A percentile compares a stretch with the other conserved stretches of the same genome.
Evolutionary conservation across 805 yeast genomes (phyloP).

Genomic region (Grigorovia transvaalensis): DNA sequence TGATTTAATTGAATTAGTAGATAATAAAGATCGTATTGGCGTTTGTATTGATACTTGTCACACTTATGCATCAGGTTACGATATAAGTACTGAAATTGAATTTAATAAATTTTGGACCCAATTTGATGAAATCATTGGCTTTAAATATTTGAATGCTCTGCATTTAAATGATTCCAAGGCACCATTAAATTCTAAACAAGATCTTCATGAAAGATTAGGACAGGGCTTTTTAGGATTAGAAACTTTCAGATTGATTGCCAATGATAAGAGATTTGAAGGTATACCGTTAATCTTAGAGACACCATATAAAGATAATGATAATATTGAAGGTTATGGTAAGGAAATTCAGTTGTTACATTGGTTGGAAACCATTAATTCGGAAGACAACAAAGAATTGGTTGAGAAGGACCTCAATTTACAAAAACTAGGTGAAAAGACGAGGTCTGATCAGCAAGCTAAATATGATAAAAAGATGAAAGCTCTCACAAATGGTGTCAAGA

Average conservation of each 20-base stretch:
- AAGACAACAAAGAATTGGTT: constrained; percentile 41
- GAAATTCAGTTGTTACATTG: constrained; percentile 79
- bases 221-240: constrained; percentile 84
- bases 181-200: constrained; percentile 81
- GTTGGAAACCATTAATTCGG: constrained; percentile 35
- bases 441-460: constrained; percentile 59
- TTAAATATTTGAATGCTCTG: constrained; percentile 62
- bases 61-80: constrained; percentile 93
- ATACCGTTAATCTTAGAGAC: constrained; percentile 85
- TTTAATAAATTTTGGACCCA: constrained; percentile 63
- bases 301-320: constrained; percentile 47
- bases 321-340: constrained; percentile 57
- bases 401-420: constrained; percentile 41
- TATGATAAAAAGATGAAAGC: constrained; percentile 44
- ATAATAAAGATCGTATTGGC: constrained; percentile 78
- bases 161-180: constrained; percentile 95
- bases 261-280: constrained; percentile 46
- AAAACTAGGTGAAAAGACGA: constrained; percentile 52
- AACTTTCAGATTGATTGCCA: constrained; percentile 63
- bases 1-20: constrained; percentile 66
- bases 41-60: constrained; percentile 97
- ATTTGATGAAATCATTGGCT: constrained; percentile 68
- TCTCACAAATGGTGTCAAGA: constrained; percentile 15
- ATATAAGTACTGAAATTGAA: constrained; percentile 46
- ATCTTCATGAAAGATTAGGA: constrained; percentile 84